Evolutionary conservation across 768 basidiomycete species (phyloP).

Genomic region (Agaricus bisporus): DNA sequence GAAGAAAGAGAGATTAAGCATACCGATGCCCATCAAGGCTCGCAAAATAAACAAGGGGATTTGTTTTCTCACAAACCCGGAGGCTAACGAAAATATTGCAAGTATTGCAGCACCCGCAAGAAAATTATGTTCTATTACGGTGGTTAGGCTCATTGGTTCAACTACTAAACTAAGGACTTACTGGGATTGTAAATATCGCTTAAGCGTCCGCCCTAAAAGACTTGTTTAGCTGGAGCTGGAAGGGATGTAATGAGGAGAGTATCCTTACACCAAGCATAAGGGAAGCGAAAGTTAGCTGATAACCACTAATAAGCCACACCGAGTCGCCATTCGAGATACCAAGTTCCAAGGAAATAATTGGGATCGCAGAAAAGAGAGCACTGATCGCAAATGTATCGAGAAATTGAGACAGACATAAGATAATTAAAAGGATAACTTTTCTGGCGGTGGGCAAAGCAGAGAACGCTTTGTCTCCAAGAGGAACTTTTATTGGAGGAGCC

Average conservation of each 20-base stretch:
- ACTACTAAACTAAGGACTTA: neutral
- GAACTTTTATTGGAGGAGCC: no score
- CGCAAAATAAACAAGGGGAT: conserved; percentile 40
- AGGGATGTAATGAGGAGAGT: neutral
- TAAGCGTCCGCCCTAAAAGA: neutral
- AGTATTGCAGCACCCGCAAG: conserved; percentile 14
- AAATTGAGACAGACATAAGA: neutral
- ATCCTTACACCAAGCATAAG: neutral
- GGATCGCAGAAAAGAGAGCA: neutral
- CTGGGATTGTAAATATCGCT: neutral
- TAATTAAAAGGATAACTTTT: no score
- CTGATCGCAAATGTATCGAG: neutral
- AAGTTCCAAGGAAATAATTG: neutral
- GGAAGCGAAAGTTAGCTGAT: conserved; percentile 2
- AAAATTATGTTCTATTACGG: neutral
- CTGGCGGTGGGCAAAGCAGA: no score
- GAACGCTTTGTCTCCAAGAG: no score
- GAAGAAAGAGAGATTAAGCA: neutral
- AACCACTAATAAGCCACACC: neutral
- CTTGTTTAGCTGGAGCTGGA: neutral
- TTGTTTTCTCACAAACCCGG: conserved; percentile 35
- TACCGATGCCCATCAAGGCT: conserved; percentile 40
- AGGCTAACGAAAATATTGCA: conserved; percentile 32
- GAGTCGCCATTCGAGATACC: neutral
- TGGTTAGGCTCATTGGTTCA: neutral